A percentile compares a stretch with the other conserved stretches of the same genome.
Conservation (phyloP, 116 monocot genomes). For the Zostera marina region DNA sequence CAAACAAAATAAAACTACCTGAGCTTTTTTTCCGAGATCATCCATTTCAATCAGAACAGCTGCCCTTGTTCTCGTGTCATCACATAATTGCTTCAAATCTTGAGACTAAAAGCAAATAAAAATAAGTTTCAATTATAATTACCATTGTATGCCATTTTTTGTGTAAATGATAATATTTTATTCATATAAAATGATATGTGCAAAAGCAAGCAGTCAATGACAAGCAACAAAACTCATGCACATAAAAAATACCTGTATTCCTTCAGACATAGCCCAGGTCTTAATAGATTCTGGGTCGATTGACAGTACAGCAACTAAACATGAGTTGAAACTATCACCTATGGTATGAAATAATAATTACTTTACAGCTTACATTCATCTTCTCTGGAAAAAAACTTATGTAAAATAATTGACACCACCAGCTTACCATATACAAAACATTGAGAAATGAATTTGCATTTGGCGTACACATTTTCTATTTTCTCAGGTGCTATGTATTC, state of each 20-base stretch:
- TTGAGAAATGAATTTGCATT: conserved; percentile 87
- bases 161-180: too few species aligned
- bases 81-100: conserved; percentile 49
- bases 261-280: conserved; percentile 72
- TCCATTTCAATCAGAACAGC: conserved; percentile 92
- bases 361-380: background rate
- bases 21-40: conserved; percentile 64
- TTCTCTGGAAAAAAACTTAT: background rate
- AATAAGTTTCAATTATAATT: too few species aligned
- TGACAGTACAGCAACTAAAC: conserved; percentile 57
- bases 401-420: background rate
- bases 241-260: conserved; percentile 44
- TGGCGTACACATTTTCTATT: conserved; percentile 96
- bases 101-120: conserved; percentile 28
- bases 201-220: too few species aligned
- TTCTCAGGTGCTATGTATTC: conserved; percentile 99
- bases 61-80: conserved; percentile 50
- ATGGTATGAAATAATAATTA: conserved; percentile 9
- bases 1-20: conserved; percentile 26
- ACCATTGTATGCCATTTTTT: too few species aligned
- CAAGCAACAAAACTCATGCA: too few species aligned
- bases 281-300: conserved; percentile 65
- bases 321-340: conserved; percentile 98
- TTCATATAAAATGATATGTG: too few species aligned
- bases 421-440: conserved; percentile 87